Conservation (phyloP, 1,284 basidiomycete species). For the Heterobasidion occidentale region DNA sequence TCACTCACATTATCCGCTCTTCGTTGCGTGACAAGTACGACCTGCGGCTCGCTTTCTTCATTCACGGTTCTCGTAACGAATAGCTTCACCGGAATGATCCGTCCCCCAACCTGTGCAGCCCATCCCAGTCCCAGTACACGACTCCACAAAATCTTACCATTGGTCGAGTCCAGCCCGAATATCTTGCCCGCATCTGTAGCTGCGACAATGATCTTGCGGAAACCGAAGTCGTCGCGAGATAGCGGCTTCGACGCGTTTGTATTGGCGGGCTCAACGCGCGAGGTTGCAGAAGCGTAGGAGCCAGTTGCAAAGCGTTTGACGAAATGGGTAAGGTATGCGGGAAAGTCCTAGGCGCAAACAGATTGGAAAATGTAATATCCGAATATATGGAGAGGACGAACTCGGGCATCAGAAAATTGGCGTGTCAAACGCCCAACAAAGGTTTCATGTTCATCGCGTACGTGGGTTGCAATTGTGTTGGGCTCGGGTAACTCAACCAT, state of each 20-base stretch:
- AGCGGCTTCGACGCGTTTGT: slow-evolving; percentile 30
- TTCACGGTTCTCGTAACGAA: slow-evolving; percentile 43
- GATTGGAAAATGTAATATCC: background rate
- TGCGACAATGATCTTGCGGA: slow-evolving; percentile 77
- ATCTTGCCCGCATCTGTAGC: slow-evolving; percentile 72
- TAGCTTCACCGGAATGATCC: slow-evolving; percentile 48
- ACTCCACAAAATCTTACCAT: slow-evolving; percentile 73
- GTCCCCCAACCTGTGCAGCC: slow-evolving; percentile 47
- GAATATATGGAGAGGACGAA: slow-evolving; percentile 19
- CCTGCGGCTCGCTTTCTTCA: slow-evolving; percentile 43
- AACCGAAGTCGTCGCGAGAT: slow-evolving; percentile 78
- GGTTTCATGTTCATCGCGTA: slow-evolving; percentile 35
- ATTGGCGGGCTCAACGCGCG: slow-evolving; percentile 3
- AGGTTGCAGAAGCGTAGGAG: slow-evolving; percentile 45
- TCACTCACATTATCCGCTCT: slow-evolving; percentile 49
- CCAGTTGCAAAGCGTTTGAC: slow-evolving; percentile 66
- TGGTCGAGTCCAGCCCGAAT: slow-evolving; percentile 77
- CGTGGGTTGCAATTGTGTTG: slow-evolving; percentile 22
- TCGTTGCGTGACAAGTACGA: slow-evolving; percentile 55
- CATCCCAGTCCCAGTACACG: slow-evolving; percentile 60
- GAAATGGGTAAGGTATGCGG: slow-evolving; percentile 63
- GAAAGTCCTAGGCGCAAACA: slow-evolving; percentile 48
- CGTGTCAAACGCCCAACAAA: slow-evolving; percentile 50
- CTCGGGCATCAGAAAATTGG: slow-evolving; percentile 61
- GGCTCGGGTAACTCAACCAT: slow-evolving; percentile 78